Percentiles rank a stretch among this genome's conserved stretches.
Conservation (phyloP, 208 protist genomes). For the Leishmania gerbilli region DNA sequence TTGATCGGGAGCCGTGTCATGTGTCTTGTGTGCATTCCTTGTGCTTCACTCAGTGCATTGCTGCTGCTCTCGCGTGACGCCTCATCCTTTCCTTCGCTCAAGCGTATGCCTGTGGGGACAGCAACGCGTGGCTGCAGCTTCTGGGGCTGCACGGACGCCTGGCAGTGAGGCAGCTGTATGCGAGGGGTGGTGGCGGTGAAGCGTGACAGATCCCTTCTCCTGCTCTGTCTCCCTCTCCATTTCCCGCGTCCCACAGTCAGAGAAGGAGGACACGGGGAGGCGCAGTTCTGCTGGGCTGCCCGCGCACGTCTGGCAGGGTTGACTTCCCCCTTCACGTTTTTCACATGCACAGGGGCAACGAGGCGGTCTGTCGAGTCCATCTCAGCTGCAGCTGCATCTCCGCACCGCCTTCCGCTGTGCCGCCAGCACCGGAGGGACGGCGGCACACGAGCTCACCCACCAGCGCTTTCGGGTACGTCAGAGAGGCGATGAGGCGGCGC, state of each 20-base stretch:
- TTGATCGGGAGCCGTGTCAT: not conserved
- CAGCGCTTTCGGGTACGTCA: slow-evolving; percentile 77
- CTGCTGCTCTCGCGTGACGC: too few species aligned
- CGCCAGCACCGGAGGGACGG: not conserved
- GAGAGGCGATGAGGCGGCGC: slow-evolving; percentile 41
- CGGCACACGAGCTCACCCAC: slow-evolving; percentile 33
- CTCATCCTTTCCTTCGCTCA: too few species aligned
- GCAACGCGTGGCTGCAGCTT: not conserved
- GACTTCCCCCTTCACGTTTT: not conserved
- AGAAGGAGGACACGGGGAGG: not conserved
- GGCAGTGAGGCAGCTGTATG: not conserved
- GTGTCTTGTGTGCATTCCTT: not conserved
- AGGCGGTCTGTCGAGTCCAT: slow-evolving; percentile 54
- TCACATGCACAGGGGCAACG: slow-evolving; percentile 53
- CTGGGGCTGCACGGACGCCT: not conserved
- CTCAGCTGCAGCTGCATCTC: slow-evolving; percentile 21
- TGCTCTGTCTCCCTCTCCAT: not conserved
- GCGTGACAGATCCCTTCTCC: not conserved
- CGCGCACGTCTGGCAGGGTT: not conserved
- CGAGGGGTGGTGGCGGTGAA: not conserved
- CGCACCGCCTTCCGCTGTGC: not conserved
- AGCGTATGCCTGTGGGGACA: not conserved
- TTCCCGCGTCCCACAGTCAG: not conserved
- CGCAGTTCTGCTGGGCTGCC: not conserved
- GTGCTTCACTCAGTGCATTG: not conserved